phyloP scores from a whole-genome alignment of 257 asterid species.

The Solanum microdontum region DNA sequence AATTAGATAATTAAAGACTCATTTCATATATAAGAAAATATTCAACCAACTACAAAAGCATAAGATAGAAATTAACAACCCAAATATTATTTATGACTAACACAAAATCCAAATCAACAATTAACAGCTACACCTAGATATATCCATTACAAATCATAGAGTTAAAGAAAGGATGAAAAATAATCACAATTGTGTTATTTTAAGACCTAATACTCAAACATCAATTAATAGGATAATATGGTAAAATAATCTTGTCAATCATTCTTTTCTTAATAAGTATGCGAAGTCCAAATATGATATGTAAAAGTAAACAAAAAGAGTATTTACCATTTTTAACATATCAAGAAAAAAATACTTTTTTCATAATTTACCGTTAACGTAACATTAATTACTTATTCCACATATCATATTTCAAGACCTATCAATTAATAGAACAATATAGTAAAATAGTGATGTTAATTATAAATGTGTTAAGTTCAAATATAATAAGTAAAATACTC shows the following conservation, averaged over 20 bases:
- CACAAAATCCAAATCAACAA: not conserved
- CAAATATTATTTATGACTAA: not conserved
- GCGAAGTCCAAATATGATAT: accelerated
- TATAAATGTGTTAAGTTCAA: not conserved
- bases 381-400: not conserved
- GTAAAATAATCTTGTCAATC: not conserved
- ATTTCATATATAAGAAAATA: not conserved
- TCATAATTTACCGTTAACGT: not conserved
- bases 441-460: not conserved
- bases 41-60: not conserved
- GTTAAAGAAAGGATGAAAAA: not conserved
- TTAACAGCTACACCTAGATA: not conserved
- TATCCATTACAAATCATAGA: not conserved
- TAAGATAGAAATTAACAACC: not conserved
- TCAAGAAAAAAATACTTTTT: too few species aligned
- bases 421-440: not conserved
- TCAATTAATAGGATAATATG: too few species aligned
- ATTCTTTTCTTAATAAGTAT: accelerated
- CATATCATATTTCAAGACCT: not conserved
- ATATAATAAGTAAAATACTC: too few species aligned
- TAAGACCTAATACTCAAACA: too few species aligned
- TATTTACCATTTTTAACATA: not conserved
- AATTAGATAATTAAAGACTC: not conserved
- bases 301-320: too few species aligned
- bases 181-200: not conserved